Evolutionary conservation across 441 rosid genomes (phyloP).

Genomic region (Corymbia calophylla): DNA sequence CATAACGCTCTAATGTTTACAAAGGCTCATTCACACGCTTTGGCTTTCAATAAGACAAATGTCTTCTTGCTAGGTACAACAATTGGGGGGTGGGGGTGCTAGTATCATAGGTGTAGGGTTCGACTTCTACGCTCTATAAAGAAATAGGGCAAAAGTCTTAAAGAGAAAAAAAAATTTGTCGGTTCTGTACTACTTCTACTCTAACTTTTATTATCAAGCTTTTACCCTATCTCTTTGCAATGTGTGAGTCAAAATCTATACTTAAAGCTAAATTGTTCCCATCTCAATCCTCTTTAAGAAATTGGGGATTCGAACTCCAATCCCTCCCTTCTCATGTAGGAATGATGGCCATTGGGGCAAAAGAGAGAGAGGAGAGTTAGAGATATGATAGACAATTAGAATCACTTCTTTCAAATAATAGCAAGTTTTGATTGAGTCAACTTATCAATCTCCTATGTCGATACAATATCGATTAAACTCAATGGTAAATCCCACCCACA

Average conservation of each 20-base stretch:
- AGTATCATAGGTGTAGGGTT: not conserved
- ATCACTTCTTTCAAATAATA: not conserved
- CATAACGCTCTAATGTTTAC: not conserved
- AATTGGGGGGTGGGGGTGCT: not conserved
- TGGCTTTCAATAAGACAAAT: not conserved
- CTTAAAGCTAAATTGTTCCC: too few species aligned
- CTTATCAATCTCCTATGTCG: not conserved
- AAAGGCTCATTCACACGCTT: not conserved
- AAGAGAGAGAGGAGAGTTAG: not conserved
- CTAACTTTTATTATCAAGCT: too few species aligned
- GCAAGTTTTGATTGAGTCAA: not conserved
- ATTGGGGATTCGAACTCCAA: too few species aligned
- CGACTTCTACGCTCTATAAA: fast-evolving
- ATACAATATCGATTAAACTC: not conserved
- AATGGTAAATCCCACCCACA: not conserved
- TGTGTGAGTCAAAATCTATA: too few species aligned
- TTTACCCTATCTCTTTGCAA: too few species aligned
- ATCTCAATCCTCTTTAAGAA: too few species aligned
- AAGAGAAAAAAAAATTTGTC: too few species aligned
- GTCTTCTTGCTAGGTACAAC: not conserved
- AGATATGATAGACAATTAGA: fast-evolving
- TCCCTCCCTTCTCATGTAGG: too few species aligned
- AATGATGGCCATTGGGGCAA: too few species aligned
- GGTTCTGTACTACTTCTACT: too few species aligned
- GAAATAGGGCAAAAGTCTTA: not conserved